Evolutionary conservation across 148 eudicot genomes (phyloP).

Genomic region (Rhododendron vialii): DNA sequence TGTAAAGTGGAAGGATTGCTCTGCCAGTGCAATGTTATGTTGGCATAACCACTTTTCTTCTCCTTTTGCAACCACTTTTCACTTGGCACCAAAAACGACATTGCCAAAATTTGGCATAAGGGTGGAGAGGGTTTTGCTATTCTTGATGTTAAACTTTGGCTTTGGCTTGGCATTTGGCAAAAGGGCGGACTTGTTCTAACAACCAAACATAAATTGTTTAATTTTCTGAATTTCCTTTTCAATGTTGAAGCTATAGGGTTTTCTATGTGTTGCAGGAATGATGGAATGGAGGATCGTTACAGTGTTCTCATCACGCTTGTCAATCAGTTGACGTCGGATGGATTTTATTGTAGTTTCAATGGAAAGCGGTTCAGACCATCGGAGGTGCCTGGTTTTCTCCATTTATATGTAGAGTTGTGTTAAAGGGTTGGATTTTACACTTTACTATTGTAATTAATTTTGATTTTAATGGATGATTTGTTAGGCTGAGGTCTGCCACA

Average conservation of each 20-base stretch:
- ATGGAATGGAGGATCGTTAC: conserved; percentile 84
- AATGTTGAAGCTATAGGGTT: background rate
- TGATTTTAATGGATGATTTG: conserved; percentile 9
- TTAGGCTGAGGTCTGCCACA: conserved; percentile 85
- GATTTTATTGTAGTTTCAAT: conserved; percentile 61
- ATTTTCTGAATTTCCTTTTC: background rate
- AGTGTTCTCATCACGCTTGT: conserved; percentile 65
- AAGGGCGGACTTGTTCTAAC: background rate
- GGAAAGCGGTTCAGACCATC: conserved; percentile 78
- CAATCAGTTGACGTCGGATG: conserved; percentile 62
- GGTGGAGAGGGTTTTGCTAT: background rate
- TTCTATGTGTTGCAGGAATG: conserved; percentile 52
- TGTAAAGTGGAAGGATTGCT: background rate
- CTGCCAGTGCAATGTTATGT: background rate
- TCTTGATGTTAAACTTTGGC: background rate
- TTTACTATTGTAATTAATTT: background rate
- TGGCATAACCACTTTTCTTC: background rate
- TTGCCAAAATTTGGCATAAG: background rate
- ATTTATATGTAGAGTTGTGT: background rate
- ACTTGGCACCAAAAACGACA: background rate
- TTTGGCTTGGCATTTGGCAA: background rate
- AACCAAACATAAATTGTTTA: background rate
- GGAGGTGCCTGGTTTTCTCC: conserved; percentile 44
- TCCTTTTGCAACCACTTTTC: background rate
- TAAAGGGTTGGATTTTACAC: background rate